These are phyloP conservation scores for Aschersonia sp. DNA, from an alignment of 2,329 filamentous ascomycete genomes.

Conservation along the genomic window DNA sequence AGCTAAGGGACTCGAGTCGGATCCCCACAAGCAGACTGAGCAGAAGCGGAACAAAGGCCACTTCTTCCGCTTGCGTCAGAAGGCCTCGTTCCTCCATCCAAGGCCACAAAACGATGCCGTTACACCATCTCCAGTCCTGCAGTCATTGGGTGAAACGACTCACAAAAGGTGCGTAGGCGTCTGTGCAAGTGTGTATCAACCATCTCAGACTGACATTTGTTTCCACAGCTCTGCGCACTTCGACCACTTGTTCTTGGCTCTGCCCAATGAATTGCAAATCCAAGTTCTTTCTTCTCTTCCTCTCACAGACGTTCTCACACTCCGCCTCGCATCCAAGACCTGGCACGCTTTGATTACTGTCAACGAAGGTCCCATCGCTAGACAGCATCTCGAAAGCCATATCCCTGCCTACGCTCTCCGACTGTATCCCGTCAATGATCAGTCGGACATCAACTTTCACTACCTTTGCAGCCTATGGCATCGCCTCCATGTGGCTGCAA, in stretches of 20 bases:
- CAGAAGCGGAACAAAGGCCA: constrained; percentile 27
- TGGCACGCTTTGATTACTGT: constrained; percentile 45
- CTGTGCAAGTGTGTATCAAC: background rate
- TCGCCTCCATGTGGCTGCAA: constrained; percentile 47
- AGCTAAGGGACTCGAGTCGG: constrained; percentile 17
- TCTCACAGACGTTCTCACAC: constrained; percentile 43
- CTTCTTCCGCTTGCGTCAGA: constrained; percentile 26
- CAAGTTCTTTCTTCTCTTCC: constrained; percentile 47
- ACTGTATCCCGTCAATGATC: constrained; percentile 39
- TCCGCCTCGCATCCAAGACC: constrained; percentile 42
- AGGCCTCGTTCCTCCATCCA: constrained; percentile 20
- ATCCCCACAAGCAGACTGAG: constrained; percentile 21
- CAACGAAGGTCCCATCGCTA: constrained; percentile 46
- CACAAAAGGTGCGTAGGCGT: constrained; percentile 16
- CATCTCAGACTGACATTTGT: constrained; percentile 6
- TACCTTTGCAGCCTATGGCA: constrained; percentile 53
- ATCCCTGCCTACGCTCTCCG: constrained; percentile 45
- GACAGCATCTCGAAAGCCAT: constrained; percentile 44
- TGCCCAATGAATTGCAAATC: constrained; percentile 48
- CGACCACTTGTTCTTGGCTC: constrained; percentile 39
- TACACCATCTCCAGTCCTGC: constrained; percentile 2
- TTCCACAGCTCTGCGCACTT: constrained; percentile 25
- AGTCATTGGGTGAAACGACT: constrained; percentile 11
- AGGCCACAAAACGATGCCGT: constrained; percentile 13
- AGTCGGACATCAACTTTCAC: constrained; percentile 37